phyloP scores from a whole-genome alignment of 306 rosid species.

The Trifolium pratense region DNA sequence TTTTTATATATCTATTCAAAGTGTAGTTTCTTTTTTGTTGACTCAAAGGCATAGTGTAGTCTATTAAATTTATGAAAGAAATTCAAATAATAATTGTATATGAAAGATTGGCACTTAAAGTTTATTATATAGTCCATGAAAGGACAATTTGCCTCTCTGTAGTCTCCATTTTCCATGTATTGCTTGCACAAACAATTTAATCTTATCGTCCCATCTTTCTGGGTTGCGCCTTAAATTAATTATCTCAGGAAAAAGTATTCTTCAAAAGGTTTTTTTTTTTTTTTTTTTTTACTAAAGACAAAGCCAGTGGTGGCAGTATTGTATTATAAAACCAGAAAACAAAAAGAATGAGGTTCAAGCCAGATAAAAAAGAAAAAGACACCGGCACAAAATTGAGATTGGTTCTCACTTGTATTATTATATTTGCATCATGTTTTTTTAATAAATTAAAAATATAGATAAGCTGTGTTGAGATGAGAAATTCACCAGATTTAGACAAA shows the following conservation, averaged over 20 bases:
- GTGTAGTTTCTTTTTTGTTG: not conserved
- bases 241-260: conserved; percentile 20
- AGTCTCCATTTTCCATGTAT: conserved; percentile 34
- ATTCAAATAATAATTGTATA: too few relatives aligned
- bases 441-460: too few relatives aligned
- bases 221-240: conserved; percentile 25
- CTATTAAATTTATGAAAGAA: too few relatives aligned
- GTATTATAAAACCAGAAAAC: not conserved
- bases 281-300: not conserved
- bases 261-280: not conserved
- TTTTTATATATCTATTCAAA: too few relatives aligned
- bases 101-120: not conserved
- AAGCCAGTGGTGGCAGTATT: not conserved
- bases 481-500: too few relatives aligned
- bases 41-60: too few relatives aligned
- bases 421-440: too few relatives aligned
- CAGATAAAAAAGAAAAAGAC: too few relatives aligned
- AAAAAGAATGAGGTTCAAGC: not conserved
- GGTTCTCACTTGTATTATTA: conserved; percentile 15
- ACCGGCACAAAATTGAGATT: conserved; percentile 33
- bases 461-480: too few relatives aligned
- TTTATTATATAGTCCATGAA: not conserved
- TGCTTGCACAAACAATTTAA: conserved; percentile 17
- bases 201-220: conserved; percentile 21
- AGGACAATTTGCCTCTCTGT: conserved; percentile 17